phyloP scores from a whole-genome alignment of 768 basidiomycete species.

The Mycena venus region DNA sequence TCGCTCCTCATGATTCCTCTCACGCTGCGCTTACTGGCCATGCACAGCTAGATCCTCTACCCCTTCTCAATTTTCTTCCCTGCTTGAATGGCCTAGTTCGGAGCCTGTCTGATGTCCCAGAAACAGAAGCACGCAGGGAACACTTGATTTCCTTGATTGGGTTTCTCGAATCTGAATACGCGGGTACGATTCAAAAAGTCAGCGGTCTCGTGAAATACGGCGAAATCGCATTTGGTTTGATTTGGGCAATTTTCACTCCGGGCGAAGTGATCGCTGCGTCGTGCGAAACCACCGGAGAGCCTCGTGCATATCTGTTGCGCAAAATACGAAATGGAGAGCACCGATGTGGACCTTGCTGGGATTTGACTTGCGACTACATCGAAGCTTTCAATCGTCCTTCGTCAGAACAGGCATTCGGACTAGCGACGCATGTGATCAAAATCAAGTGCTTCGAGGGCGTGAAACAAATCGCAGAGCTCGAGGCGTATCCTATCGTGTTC shows the following conservation, averaged over 20 bases:
- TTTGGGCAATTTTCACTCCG: not conserved
- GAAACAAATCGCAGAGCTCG: not conserved
- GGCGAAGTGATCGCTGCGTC: not conserved
- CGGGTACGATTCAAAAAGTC: not conserved
- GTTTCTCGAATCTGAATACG: not conserved
- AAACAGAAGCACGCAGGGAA: not conserved
- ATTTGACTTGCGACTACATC: not conserved
- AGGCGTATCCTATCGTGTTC: not conserved
- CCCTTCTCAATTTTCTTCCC: too few relatives aligned
- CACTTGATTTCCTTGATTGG: not conserved
- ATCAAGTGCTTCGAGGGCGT: not conserved
- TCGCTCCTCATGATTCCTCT: too few relatives aligned
- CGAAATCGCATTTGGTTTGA: conserved; percentile 1
- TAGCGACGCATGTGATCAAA: not conserved
- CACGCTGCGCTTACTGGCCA: too few relatives aligned
- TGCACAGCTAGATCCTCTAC: too few relatives aligned
- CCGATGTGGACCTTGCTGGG: too few relatives aligned
- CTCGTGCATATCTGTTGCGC: not conserved
- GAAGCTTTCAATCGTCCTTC: not conserved
- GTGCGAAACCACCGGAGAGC: conserved; percentile 4
- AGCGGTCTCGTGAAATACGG: not conserved
- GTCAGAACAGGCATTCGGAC: not conserved
- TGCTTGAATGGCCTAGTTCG: too few relatives aligned
- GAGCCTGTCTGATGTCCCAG: too few relatives aligned
- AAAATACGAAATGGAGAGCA: not conserved